Evolutionary conservation across 139 green algal species (phyloP).

Genomic region (Chlorella ohadii): DNA sequence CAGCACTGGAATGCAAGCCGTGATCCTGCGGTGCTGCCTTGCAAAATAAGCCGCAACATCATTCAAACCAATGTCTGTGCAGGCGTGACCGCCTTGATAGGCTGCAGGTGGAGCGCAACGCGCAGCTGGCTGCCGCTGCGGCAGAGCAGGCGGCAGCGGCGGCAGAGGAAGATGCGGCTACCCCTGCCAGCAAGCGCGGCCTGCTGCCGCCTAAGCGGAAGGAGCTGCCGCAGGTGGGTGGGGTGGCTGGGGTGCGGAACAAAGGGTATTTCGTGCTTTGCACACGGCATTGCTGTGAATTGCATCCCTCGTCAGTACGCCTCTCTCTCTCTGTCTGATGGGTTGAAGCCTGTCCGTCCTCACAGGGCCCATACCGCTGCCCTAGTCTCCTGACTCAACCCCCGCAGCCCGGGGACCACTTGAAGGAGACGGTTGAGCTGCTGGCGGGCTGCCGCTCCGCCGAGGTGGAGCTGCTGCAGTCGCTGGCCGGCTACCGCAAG

Average conservation of each 20-base stretch:
- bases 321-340: no score
- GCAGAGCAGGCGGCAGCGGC: background rate
- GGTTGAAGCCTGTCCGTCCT: no score
- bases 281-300: background rate
- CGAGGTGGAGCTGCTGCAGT: constrained; percentile 49
- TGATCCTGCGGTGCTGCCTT: no score
- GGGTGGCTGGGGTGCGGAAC: no score
- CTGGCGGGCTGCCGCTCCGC: constrained; percentile 47
- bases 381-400: background rate
- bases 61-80: constrained; percentile 16
- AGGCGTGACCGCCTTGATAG: constrained; percentile 46
- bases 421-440: constrained; percentile 58
- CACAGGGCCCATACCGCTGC: background rate
- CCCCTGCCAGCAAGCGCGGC: background rate
- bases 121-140: background rate
- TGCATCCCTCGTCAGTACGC: no score
- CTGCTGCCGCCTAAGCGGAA: background rate
- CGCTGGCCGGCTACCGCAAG: constrained; percentile 37
- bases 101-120: constrained; percentile 23
- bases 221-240: background rate
- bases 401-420: constrained; percentile 25
- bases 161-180: background rate
- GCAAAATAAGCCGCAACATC: background rate
- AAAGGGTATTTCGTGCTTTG: background rate
- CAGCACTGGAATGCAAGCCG: no score